Evolutionary conservation across 345 rosid genomes (phyloP).

Genomic region (Tarenaya hassleriana): DNA sequence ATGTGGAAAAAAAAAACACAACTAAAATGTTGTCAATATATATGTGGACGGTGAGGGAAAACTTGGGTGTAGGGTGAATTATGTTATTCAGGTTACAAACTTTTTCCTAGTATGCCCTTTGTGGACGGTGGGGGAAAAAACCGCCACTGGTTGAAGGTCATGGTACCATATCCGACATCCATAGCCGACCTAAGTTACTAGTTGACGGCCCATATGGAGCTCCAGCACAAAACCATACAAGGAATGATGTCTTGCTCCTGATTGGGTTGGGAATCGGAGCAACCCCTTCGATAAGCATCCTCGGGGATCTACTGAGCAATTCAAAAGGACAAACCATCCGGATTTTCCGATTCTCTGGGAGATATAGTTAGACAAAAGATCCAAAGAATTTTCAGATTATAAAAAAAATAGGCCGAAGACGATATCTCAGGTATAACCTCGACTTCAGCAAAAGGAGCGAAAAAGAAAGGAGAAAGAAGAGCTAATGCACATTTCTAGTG

Average conservation of each 20-base stretch:
- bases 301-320: slow-evolving; percentile 68
- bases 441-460: slow-evolving; percentile 36
- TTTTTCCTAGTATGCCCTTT: too few relatives aligned
- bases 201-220: slow-evolving; percentile 97
- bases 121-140: too few relatives aligned
- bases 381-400: too few relatives aligned
- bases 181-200: slow-evolving; percentile 62
- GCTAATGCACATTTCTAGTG: slow-evolving; percentile 85
- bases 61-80: too few relatives aligned
- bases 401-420: slow-evolving; percentile 58
- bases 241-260: slow-evolving; percentile 86
- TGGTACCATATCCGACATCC: slow-evolving; percentile 9
- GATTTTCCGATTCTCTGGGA: too few relatives aligned
- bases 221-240: slow-evolving; percentile 90
- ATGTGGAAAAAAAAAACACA: too few relatives aligned
- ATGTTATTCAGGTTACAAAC: too few relatives aligned
- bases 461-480: slow-evolving; percentile 46
- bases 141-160: too few relatives aligned
- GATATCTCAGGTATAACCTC: slow-evolving; percentile 50
- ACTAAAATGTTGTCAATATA: too few relatives aligned
- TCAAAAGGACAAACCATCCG: slow-evolving; percentile 65
- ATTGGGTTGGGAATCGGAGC: slow-evolving; percentile 97
- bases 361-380: too few relatives aligned
- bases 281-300: slow-evolving; percentile 94
- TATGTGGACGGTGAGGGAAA: too few relatives aligned